These are phyloP conservation scores for Arthrobotrys sphaeroides DNA, from an alignment of 2,329 filamentous ascomycete genomes.

Conservation along the genomic window DNA sequence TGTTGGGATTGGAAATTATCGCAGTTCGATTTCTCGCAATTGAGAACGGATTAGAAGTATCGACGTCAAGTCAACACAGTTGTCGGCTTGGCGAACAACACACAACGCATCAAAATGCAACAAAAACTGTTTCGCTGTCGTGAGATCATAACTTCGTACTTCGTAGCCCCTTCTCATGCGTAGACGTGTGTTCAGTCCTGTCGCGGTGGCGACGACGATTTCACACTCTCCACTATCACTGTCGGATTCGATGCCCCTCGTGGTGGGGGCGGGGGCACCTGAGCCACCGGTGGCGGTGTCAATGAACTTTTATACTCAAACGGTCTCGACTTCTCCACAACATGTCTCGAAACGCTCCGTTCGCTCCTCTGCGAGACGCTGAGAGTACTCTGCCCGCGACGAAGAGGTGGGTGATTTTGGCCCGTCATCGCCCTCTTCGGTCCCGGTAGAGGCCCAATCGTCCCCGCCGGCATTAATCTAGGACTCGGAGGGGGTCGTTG, in stretches of 20 bases:
- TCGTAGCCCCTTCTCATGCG: neutral
- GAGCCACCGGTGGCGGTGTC: neutral
- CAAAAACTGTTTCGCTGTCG: neutral
- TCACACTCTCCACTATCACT: slow-evolving; percentile 15
- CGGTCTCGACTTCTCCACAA: slow-evolving; percentile 35
- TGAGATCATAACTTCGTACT: neutral
- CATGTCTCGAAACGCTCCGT: neutral
- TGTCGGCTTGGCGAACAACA: slow-evolving; percentile 30
- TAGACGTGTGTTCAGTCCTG: neutral
- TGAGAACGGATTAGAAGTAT: neutral
- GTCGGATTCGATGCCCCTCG: neutral
- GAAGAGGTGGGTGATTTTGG: neutral
- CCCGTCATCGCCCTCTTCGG: neutral
- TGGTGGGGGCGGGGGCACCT: neutral
- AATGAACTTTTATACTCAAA: slow-evolving; percentile 3
- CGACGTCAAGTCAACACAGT: slow-evolving; percentile 10
- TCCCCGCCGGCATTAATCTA: neutral
- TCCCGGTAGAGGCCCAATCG: neutral
- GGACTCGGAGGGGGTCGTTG: neutral
- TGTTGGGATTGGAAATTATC: neutral
- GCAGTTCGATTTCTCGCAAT: too few species aligned
- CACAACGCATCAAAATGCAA: slow-evolving; percentile 26
- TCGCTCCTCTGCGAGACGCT: slow-evolving; percentile 23
- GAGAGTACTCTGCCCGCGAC: slow-evolving; percentile 4
- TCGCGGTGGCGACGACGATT: slow-evolving; percentile 5